Base-by-base conservation (phyloP, 805 yeast species). In the Wickerhamiella azymoides region DNA sequence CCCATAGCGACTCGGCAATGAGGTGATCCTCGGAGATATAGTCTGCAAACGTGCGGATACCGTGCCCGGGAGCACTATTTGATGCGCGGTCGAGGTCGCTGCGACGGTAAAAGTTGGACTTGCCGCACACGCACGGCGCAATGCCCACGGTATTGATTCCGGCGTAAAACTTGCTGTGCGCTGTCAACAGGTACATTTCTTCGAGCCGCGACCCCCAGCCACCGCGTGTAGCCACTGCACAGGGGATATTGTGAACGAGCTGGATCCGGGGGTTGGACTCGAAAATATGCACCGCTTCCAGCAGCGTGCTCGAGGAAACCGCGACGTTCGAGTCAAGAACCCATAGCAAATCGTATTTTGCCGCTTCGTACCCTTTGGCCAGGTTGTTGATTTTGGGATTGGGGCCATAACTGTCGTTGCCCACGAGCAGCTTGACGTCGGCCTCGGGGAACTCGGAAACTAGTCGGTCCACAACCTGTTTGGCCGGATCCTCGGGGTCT, bases 61-160 rank as follows among this genome's bases (percentile, higher is more conserved):
- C 82, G 14, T 47, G 49, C 14, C 60, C 62, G 1, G 43, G 44
- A 0, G 49, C 39, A 3, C 36, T 39, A 7, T 49, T 50, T 8
- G 64, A 62, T n/a, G 72, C 60, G n/a, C 33, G 39, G 14, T 64
- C 58, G 21, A 84, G 62, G 45, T 74, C 81, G 0, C 83, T 74
- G 39, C 76, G 68, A 17, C 88, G 67, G 60, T 82, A 86, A 43
- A 85, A 53, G 56, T 85, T 85, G 8, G 92, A 81, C 58, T 86
- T 85, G 9, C 96, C 96, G 67, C 82, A 85, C 37, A 85, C 92
- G 62, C 96, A 85, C 0, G 95, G 93, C 0, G 94, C 94, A 28
- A 83, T 62, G 5, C 79, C 73, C 9, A 80, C 64, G 49, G 77
- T 75, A 59, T 85, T 85, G 57, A 85, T 75, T 27, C 84, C 78